Conservation (phyloP, 768 basidiomycete species). For the Phlebiopsis flavidoalba region DNA sequence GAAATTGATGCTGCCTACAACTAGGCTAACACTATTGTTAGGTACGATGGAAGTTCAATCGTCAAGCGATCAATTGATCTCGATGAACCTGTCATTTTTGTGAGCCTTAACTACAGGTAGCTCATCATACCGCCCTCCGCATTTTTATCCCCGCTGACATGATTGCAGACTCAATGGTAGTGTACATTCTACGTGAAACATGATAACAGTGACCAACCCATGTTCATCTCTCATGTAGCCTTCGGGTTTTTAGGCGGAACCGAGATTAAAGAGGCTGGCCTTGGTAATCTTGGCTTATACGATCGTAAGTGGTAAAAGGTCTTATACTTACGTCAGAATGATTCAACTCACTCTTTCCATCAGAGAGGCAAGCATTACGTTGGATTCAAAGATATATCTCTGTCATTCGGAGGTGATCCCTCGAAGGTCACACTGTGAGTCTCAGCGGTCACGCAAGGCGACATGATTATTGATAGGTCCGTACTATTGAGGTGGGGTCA, state of each 20-base stretch:
- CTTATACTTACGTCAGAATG: neutral
- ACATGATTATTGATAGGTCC: neutral
- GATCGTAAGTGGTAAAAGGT: slow-evolving; percentile 33
- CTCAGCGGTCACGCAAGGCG: neutral
- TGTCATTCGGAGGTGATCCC: slow-evolving; percentile 8
- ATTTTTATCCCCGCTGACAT: too few species aligned
- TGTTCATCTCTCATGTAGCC: slow-evolving; percentile 18
- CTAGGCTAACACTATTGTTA: neutral
- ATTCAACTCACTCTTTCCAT: neutral
- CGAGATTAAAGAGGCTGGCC: slow-evolving; percentile 33
- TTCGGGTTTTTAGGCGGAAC: slow-evolving; percentile 37
- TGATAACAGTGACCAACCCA: too few species aligned
- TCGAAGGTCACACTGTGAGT: slow-evolving; percentile 9
- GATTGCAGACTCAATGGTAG: too few species aligned
- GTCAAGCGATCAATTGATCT: slow-evolving; percentile 36
- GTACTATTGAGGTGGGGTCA: slow-evolving; percentile 28
- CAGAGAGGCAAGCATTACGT: slow-evolving; percentile 10
- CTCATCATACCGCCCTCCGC: neutral
- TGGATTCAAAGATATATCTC: slow-evolving; percentile 12
- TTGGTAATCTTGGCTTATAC: slow-evolving; percentile 44
- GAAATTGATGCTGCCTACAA: neutral
- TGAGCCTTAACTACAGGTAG: slow-evolving; percentile 51
- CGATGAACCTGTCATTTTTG: slow-evolving; percentile 42
- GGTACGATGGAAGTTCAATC: slow-evolving; percentile 11
- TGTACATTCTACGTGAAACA: too few species aligned